Percentiles rank a stretch among this genome's conserved stretches.
phyloP scores from a whole-genome alignment of 805 yeast species.

The Wickerhamomyces queroliae region DNA sequence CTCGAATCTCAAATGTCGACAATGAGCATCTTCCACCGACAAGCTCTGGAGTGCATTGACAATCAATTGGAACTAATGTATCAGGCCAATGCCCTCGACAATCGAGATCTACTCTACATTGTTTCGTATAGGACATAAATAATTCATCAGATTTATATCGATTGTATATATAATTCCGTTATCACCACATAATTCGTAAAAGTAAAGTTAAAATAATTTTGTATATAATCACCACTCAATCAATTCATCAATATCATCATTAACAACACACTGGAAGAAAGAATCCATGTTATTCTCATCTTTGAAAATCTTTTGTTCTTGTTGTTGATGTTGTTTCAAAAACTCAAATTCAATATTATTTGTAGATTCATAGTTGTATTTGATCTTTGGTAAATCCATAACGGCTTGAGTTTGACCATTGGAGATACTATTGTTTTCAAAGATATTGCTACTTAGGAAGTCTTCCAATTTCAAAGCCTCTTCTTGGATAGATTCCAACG shows the following conservation, averaged over 20 bases:
- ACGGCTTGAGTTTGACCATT: conserved; percentile 1
- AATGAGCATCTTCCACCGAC: no score
- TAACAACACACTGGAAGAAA: conserved; percentile 9
- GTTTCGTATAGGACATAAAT: no score
- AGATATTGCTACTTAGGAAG: conserved; percentile 17
- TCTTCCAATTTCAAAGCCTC: conserved; percentile 19
- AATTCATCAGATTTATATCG: no score
- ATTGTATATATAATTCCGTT: no score
- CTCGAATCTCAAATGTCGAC: no score
- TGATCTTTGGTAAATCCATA: conserved; percentile 5
- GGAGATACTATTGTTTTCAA: conserved; percentile 14
- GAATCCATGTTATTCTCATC: conserved; percentile 9
- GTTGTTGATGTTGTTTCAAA: conserved; percentile 13
- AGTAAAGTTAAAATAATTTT: no score
- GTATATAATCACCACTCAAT: conserved; percentile 12
- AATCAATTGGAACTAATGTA: no score
- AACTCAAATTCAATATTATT: conserved; percentile 21
- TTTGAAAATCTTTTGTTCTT: conserved; percentile 4
- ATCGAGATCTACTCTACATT: no score
- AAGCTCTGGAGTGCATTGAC: no score
- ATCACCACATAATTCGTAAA: no score
- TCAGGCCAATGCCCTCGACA: no score
- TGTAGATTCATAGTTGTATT: conserved; percentile 5
- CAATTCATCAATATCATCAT: conserved; percentile 3
- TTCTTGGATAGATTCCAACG: conserved; percentile 18